A percentile compares a stretch with the other conserved stretches of the same genome.
Conservation (phyloP, 1,284 basidiomycete species). For the Boletellus deceptivus region DNA sequence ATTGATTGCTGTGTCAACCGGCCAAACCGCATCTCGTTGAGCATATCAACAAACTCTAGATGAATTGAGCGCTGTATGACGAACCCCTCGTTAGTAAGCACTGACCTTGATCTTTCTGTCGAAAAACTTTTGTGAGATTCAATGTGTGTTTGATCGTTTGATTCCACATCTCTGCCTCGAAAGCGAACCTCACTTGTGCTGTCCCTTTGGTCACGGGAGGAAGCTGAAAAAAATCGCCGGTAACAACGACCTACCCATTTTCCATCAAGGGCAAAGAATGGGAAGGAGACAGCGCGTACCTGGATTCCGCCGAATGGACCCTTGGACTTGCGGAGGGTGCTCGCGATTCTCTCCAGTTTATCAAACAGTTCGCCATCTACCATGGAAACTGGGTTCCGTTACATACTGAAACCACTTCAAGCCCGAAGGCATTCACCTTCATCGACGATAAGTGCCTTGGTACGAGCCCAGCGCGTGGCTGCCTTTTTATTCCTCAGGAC, state of each 20-base stretch:
- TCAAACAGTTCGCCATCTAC: conserved; percentile 86
- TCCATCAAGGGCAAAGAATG: conserved; percentile 1
- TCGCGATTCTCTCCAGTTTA: conserved; percentile 75
- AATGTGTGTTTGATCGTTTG: conserved; percentile 54
- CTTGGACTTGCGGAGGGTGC: conserved; percentile 52
- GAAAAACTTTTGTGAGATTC: conserved; percentile 65
- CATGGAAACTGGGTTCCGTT: conserved; percentile 74
- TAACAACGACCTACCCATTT: conserved; percentile 64
- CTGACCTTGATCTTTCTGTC: conserved; percentile 62
- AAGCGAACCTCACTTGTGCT: conserved; percentile 63
- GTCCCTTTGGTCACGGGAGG: conserved; percentile 75
- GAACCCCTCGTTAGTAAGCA: conserved; percentile 2
- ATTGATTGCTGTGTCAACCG: conserved; percentile 57
- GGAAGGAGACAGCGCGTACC: conserved; percentile 41
- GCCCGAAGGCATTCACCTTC: conserved; percentile 59
- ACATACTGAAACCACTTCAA: neutral
- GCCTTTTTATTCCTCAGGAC: conserved; percentile 69
- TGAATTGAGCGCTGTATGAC: conserved; percentile 1
- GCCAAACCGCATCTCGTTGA: conserved; percentile 92
- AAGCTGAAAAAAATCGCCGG: conserved; percentile 92
- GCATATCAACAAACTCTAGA: conserved; percentile 82
- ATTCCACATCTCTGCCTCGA: conserved; percentile 80
- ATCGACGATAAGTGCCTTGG: conserved; percentile 84
- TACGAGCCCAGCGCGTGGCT: conserved; percentile 68
- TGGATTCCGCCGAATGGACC: conserved; percentile 88